Base-by-base conservation (phyloP, 768 basidiomycete genomes). In the Pisolithus albus region DNA sequence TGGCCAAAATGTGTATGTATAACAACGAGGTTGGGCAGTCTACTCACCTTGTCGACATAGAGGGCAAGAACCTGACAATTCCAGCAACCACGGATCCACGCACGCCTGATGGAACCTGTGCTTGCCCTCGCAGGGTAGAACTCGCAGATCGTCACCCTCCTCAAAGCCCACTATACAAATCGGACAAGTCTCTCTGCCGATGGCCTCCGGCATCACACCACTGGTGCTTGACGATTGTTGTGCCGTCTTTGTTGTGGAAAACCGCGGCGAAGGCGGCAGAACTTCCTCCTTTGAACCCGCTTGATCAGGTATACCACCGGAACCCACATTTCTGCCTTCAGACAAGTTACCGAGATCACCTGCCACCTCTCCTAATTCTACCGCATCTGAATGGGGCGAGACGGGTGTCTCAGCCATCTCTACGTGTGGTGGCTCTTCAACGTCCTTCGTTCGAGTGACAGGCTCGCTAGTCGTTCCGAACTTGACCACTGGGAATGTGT, bases 81-180 rank as follows among this genome's bases (percentile, higher is more conserved):
- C 83, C 43, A 98, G 74, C 39, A 98, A 71, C 94, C 94, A 95
- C 32, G 86, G 90, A 68, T 95, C 93, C 51, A 95, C 92, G 63
- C 93, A 96, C 37, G 73, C 70, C 61, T 87, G 84, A 61, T 98
- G 94, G 72, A 95, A 98, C 52, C 80, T 76, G 64, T 97, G 94
- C 56, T 88, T 83, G 43, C 87, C 88, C 62, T 93, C 89, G 67
- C 94, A 97, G 1, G 93, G 94, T 45, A 97, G 70, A 38, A 95
- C 78, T 21, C 94, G 83, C 13, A 96, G 69, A 64, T 95, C 90
- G 60, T 97, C 94, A 1, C 92, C 94, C 54, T 89, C 86, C 65
- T 93, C 88, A 60, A 97, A 97, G 59, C 95, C 92, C 42, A 90
- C 76, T 53, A 97, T 86, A 66, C 94, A 97, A 54, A 97, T 97